Evolutionary conservation across 192 early-diverging fungal species (phyloP).

Genomic region (Backusella luteola): DNA sequence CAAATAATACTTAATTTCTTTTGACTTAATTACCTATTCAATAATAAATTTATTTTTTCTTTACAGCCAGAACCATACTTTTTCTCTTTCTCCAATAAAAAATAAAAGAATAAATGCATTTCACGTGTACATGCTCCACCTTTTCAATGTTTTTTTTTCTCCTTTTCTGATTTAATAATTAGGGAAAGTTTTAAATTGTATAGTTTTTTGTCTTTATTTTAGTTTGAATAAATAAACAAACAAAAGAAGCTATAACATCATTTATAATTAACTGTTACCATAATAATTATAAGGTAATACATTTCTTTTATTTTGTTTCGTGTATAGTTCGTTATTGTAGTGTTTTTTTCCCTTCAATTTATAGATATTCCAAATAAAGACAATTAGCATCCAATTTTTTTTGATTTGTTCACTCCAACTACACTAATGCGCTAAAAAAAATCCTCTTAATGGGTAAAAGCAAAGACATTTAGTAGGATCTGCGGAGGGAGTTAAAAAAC

Average conservation of each 20-base stretch:
- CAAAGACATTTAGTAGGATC: background rate
- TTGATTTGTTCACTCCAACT: background rate
- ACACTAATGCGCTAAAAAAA: background rate
- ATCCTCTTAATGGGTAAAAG: background rate
- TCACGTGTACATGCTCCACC: background rate
- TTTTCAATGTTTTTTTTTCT: background rate
- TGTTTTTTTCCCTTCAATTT: background rate
- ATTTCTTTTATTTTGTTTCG: background rate
- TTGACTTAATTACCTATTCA: background rate
- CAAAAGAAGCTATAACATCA: background rate
- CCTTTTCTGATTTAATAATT: background rate
- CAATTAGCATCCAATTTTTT: background rate
- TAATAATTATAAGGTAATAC: background rate
- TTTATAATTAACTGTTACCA: background rate
- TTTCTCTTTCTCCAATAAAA: background rate
- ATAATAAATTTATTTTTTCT: too few relatives aligned
- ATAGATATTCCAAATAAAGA: background rate
- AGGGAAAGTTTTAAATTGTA: background rate
- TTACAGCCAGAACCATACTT: background rate
- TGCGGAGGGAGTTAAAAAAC: background rate
- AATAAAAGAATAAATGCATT: background rate
- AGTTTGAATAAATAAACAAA: background rate
- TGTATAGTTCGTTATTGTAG: background rate
- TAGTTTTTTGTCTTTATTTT: background rate
- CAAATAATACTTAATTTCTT: background rate